These are phyloP conservation scores for Silene conica DNA, from an alignment of 148 eudicot species.

Conservation along the genomic window DNA sequence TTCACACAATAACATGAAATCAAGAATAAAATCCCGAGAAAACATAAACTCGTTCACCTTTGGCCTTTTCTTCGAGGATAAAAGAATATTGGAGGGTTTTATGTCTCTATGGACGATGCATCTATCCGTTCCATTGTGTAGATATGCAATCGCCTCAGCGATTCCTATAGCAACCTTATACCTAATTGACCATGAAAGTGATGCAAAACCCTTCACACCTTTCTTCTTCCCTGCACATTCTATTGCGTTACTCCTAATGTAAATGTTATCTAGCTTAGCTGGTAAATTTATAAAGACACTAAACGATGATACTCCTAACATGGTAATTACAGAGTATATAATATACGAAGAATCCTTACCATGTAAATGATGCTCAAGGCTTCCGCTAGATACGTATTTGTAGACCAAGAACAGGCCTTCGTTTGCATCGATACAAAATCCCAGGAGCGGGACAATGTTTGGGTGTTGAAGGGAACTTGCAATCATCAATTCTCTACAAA, in stretches of 20 bases:
- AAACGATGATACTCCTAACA: too few species aligned
- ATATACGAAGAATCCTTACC: slow-evolving; percentile 49
- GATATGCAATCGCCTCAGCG: slow-evolving; percentile 80
- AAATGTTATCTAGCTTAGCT: slow-evolving; percentile 11
- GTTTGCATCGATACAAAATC: slow-evolving; percentile 87
- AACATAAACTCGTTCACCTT: slow-evolving; percentile 45
- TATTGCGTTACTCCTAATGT: too few species aligned
- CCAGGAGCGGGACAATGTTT: slow-evolving; percentile 85
- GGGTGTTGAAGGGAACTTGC: slow-evolving; percentile 83
- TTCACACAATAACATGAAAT: neutral
- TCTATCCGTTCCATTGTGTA: slow-evolving; percentile 86
- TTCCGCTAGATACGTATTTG: slow-evolving; percentile 96
- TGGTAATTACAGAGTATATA: too few species aligned
- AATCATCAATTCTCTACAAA: slow-evolving; percentile 88
- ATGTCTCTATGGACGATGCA: slow-evolving; percentile 99
- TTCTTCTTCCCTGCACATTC: slow-evolving; percentile 58
- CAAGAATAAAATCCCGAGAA: neutral
- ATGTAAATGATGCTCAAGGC: slow-evolving; percentile 79
- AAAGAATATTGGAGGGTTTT: slow-evolving; percentile 94
- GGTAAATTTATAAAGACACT: too few species aligned
- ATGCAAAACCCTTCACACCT: slow-evolving; percentile 55
- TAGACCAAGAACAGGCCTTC: slow-evolving; percentile 93
- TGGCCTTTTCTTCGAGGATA: slow-evolving; percentile 78
- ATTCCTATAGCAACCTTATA: slow-evolving; percentile 89
- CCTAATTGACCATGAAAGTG: slow-evolving; percentile 79